Conservation (phyloP, 441 rosid species). For the Erodium texanum region DNA sequence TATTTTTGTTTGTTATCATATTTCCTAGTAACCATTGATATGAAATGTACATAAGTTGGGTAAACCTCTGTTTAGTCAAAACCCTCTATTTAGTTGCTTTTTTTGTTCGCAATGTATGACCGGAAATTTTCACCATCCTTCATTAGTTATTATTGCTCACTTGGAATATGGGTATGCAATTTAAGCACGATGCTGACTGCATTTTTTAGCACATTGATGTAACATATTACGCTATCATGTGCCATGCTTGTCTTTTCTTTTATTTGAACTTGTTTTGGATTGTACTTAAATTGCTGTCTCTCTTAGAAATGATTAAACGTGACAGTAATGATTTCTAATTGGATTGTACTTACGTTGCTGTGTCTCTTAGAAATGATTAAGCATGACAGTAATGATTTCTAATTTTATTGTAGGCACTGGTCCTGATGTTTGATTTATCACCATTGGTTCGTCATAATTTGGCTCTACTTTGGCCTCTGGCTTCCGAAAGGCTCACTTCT, state of each 20-base stretch:
- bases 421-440: constrained; percentile 72
- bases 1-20: background rate
- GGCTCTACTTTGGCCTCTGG: constrained; percentile 52
- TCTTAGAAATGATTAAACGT: constrained; percentile 10
- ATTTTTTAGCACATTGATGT: background rate
- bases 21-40: background rate
- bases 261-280: background rate
- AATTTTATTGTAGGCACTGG: constrained; percentile 40
- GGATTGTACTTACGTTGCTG: constrained; percentile 20
- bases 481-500: constrained; percentile 60
- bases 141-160: background rate
- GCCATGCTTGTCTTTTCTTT: no score
- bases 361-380: constrained; percentile 7
- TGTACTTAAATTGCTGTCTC: background rate
- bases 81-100: no score
- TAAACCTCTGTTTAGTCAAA: background rate
- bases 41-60: background rate
- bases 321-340: constrained; percentile 8
- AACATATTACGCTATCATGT: no score
- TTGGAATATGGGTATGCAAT: background rate
- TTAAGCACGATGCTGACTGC: background rate
- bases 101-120: no score
- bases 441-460: constrained; percentile 52
- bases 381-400: constrained; percentile 9
- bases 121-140: background rate